Base-by-base conservation (phyloP, 495 filamentous ascomycete genomes). In the Alectoria sarmentosa region DNA sequence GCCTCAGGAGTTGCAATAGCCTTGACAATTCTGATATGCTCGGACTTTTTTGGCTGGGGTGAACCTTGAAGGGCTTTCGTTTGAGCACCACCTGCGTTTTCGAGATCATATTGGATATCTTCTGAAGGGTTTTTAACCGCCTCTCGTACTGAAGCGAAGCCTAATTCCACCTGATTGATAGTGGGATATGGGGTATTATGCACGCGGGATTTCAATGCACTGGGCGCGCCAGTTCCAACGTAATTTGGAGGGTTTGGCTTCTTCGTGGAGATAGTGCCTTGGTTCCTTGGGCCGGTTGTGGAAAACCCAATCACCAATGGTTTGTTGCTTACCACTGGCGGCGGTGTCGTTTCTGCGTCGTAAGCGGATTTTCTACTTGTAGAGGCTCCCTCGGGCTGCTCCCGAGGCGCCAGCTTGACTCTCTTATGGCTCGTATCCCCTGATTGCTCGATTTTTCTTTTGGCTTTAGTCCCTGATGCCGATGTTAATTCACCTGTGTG, bases 211-310 rank as follows among this genome's bases (percentile, higher is more conserved):
- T 34, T 17, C 3, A 17, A 3, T 52, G 10, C 48, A 52, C 3
- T 5, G 48, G 26, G 48, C 30, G 3, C 14, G 13, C 26, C 26
- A 52, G 4, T 55, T 3, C 7, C 17, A 21, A 55, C 28, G 9
- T 55, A 28, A 0, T 56, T 41, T 30, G 37, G 23, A 21, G 19
- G 38, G 39, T 36, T 34, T 32, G 48, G 6, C 41, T 65, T 67
- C 54, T 41, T 32, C 9, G 58, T 55, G 58, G 61, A 69, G n/a
- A 59, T 59, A 21, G 37, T 37, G 7, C 74, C 73, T 59, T 76
- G 74, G 60, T 76, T 76, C 41, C 42, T 30, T 36, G 73, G 68
- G 28, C 74, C 74, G 23, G 57, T 61, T 15, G 54, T 38, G 64
- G 58, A 58, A 41, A 75, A 76, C 21, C 61, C 61, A 32, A 76